Base-by-base conservation (phyloP, 1,139 yeast species). In the Candida neerlandica region DNA sequence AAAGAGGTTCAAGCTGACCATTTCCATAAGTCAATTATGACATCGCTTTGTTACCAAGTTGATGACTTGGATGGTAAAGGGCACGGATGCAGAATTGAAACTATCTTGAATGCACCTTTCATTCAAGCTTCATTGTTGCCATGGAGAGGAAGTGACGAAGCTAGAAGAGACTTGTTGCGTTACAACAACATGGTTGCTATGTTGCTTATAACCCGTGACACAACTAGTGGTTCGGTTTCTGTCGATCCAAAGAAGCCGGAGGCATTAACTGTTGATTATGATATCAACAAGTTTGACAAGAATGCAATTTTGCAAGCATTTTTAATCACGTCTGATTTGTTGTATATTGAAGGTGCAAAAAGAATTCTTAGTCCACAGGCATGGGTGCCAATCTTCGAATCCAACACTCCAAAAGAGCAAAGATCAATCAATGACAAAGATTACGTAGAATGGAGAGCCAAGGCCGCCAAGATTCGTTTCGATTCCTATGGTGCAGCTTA, bases 21-120 rank as follows among this genome's bases (percentile, higher is more conserved):
- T 10, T 66, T 63, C 52, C 61, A 71, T 23, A 67, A 75, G 43
- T 67, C 85, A 1, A 80, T 82, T 47, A 69, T 82, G 76, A 80
- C 86, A 0, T 58, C 82, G 0, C 82, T 81, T 1, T 71, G 80
- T 59, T 70, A 75, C 14, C 73, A 79, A 58, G 73, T 66, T 27
- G 83, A 74, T 49, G 81, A 82, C 55, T 56, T 80, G 34, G 86
- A 82, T 59, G 85, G 85, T 2, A 66, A 73, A 52, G 81, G 73
- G 2, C 84, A 81, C 58, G 87, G 87, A 2, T 80, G 84, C 11
- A 77, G 75, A 61, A 71, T 82, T 49, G 86, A 82, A 62, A 69
- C 84, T 2, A 55, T 80, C 18, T 66, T 77, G 40, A 82, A 80
- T 56, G 65, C 73, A 11, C 86, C 86, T 2, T 62, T 62, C 44